Percentiles rank a stretch among this genome's conserved stretches.
Evolutionary conservation across 352 stramenopile species (phyloP).

Genomic region (Phytophthora lateralis): DNA sequence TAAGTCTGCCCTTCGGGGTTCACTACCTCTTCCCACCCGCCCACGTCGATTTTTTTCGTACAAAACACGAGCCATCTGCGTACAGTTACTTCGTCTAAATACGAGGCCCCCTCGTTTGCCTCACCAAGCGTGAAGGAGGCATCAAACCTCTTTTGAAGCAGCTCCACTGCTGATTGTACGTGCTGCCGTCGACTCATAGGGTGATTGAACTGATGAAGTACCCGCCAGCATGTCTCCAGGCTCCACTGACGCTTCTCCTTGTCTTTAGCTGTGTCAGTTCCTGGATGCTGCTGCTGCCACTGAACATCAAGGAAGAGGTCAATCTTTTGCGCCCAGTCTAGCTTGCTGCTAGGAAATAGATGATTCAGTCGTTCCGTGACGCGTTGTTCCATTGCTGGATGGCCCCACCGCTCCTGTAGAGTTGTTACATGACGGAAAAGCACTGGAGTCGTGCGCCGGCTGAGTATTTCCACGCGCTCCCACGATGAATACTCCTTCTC

Average conservation of each 20-base stretch:
- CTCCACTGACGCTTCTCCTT: conserved; percentile 26
- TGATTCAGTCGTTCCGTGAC: conserved; percentile 45
- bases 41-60: conserved; percentile 50
- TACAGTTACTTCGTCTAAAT: conserved; percentile 35
- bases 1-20: conserved; percentile 52
- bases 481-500: conserved; percentile 33
- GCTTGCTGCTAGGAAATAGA: conserved; percentile 60
- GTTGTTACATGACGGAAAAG: conserved; percentile 47
- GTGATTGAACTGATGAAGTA: conserved; percentile 46
- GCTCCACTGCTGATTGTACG: conserved; percentile 33
- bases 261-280: background rate
- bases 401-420: conserved; percentile 52
- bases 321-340: conserved; percentile 59
- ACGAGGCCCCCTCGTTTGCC: background rate
- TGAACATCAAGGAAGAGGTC: conserved; percentile 61
- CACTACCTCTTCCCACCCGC: conserved; percentile 62
- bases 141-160: conserved; percentile 35
- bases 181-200: conserved; percentile 39
- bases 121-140: background rate
- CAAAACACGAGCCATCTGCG: conserved; percentile 47
- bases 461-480: conserved; percentile 51
- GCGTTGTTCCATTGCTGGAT: conserved; percentile 53
- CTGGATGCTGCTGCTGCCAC: conserved; percentile 28
- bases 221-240: conserved; percentile 23
- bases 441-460: conserved; percentile 21